Percentiles rank a stretch among this genome's conserved stretches.
Conservation (phyloP, 2,329 filamentous ascomycete genomes). For the Blastomyces parvus region DNA sequence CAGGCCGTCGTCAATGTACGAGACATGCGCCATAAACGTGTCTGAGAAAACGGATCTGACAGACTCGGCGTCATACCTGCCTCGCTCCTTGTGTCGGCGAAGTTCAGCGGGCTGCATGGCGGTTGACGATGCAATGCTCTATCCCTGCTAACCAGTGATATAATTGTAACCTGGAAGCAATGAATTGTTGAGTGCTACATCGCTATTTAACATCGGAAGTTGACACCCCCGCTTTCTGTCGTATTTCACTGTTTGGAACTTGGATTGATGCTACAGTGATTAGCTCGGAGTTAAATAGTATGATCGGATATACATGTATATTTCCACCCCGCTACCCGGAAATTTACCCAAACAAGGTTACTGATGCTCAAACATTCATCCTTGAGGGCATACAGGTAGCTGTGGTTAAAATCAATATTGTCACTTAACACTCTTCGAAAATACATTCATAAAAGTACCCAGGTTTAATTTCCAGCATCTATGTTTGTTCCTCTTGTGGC, state of each 20-base stretch:
- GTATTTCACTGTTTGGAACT: neutral
- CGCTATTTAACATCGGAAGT: neutral
- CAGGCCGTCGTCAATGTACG: neutral
- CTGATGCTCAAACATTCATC: too few species aligned
- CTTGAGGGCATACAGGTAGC: too few species aligned
- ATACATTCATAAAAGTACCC: too few species aligned
- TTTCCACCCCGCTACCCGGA: too few species aligned
- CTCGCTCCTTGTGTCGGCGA: neutral
- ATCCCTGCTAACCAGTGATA: neutral
- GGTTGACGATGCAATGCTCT: neutral
- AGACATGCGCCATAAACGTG: constrained; percentile 2
- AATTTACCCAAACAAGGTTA: too few species aligned
- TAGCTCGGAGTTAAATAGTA: neutral
- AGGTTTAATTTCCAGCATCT: too few species aligned
- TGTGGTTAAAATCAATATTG: too few species aligned
- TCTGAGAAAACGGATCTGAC: constrained; percentile 1
- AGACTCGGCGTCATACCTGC: neutral
- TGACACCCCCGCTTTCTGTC: neutral
- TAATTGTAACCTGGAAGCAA: too few species aligned
- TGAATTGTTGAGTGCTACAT: neutral
- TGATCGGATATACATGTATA: too few species aligned
- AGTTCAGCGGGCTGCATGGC: constrained; percentile 4
- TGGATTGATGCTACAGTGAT: neutral
- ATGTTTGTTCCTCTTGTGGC: too few species aligned
- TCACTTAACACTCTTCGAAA: too few species aligned